A percentile compares a stretch with the other conserved stretches of the same genome.
phyloP scores from a whole-genome alignment of 495 filamentous ascomycete genomes.

The Glutinoglossum americanum region DNA sequence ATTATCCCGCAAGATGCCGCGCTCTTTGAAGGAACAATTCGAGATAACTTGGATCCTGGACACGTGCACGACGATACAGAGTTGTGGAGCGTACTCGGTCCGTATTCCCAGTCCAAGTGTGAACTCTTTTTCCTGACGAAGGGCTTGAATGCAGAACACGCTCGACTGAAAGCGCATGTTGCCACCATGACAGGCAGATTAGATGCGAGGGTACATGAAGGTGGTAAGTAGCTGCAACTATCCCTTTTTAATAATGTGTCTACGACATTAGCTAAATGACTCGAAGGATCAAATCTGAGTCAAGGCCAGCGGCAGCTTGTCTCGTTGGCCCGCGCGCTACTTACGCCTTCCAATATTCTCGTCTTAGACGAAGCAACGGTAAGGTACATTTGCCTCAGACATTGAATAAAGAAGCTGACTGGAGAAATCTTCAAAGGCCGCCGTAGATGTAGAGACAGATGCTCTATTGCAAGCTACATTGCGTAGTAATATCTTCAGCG shows the following conservation, averaged over 20 bases:
- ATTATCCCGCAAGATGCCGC: conserved; percentile 98
- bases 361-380: conserved; percentile 92
- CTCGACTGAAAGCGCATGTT: conserved; percentile 80
- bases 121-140: neutral
- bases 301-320: conserved; percentile 83
- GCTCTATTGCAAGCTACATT: conserved; percentile 54
- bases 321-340: conserved; percentile 75
- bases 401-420: neutral
- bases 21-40: conserved; percentile 85
- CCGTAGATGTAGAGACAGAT: conserved; percentile 89
- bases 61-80: conserved; percentile 94
- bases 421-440: conserved; percentile 28
- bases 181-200: conserved; percentile 71
- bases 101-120: conserved; percentile 15
- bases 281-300: conserved; percentile 50
- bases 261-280: conserved; percentile 11
- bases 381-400: conserved; percentile 6
- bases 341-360: conserved; percentile 91
- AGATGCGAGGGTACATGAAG: conserved; percentile 82
- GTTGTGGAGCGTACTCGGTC: conserved; percentile 89
- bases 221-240: conserved; percentile 35
- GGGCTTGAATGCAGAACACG: conserved; percentile 44
- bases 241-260: neutral
- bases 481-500: conserved; percentile 44
- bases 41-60: conserved; percentile 90